These are phyloP conservation scores for Sporothrix curviconia DNA, from an alignment of 2,329 filamentous ascomycete species.

Conservation along the genomic window DNA sequence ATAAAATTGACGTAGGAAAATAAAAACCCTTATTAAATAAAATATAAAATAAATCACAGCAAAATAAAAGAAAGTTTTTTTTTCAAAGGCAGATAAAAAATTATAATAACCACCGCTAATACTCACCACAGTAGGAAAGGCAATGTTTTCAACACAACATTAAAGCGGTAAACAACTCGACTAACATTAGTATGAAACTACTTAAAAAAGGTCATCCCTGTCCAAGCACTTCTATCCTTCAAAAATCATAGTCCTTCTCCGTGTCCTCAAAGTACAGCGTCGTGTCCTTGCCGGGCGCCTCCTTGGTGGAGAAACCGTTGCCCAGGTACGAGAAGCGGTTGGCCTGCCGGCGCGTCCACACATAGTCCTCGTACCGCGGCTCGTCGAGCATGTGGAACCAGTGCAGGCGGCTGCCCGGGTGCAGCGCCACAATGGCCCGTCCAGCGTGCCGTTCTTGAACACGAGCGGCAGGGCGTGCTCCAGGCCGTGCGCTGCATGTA, in stretches of 20 bases:
- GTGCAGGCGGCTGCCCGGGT: constrained; percentile 20
- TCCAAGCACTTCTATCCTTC: too few species aligned
- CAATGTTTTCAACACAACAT: too few species aligned
- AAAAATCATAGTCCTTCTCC: constrained; percentile 2
- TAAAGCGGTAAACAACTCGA: too few species aligned
- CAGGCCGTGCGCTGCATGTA: not conserved
- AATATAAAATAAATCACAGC: too few species aligned
- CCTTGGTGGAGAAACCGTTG: constrained; percentile 1
- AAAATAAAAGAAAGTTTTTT: too few species aligned
- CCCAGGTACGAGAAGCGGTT: constrained; percentile 14
- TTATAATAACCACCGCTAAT: too few species aligned
- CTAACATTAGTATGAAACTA: too few species aligned
- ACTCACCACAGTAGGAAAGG: too few species aligned
- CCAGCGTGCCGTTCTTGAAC: not conserved
- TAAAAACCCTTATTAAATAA: too few species aligned
- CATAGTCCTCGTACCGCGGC: constrained; percentile 29
- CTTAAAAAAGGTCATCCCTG: too few species aligned
- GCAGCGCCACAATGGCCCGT: constrained; percentile 21
- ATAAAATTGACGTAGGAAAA: too few species aligned
- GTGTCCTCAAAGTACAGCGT: constrained; percentile 4
- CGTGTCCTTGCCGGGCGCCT: not conserved
- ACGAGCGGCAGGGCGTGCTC: not conserved
- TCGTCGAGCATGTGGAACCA: constrained; percentile 23
- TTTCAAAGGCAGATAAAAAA: too few species aligned
- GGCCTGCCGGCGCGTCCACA: constrained; percentile 11